Evolutionary conservation across 176 grass and related monocot genomes (phyloP).

Genomic region (maize (Zea mays)): DNA sequence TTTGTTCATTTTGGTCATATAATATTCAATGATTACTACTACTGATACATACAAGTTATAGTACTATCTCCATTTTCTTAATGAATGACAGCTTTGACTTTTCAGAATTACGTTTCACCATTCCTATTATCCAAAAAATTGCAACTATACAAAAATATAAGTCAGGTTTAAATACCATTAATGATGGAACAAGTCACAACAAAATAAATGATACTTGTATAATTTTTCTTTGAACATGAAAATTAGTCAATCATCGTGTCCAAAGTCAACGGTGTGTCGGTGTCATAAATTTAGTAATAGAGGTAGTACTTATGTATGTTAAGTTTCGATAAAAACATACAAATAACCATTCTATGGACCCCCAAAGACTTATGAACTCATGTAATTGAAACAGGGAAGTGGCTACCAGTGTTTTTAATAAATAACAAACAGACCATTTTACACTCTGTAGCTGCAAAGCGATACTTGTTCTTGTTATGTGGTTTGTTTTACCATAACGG

Average conservation of each 20-base stretch:
- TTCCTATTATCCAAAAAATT: too few species aligned
- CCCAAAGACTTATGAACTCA: not conserved
- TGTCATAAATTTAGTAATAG: too few species aligned
- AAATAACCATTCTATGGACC: not conserved
- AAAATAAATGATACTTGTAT: too few species aligned
- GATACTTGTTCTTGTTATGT: not conserved
- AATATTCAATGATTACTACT: not conserved
- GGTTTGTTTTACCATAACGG: not conserved
- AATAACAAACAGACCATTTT: not conserved
- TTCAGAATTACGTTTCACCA: too few species aligned
- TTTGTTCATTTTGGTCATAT: not conserved
- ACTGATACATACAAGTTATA: not conserved
- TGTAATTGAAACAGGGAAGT: not conserved
- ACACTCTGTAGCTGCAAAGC: not conserved
- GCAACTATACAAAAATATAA: too few species aligned
- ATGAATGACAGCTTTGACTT: too few species aligned
- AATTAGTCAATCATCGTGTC: too few species aligned
- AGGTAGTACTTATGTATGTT: not conserved
- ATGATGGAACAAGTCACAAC: too few species aligned
- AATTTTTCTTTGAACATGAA: too few species aligned
- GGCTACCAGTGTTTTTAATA: not conserved
- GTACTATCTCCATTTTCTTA: not conserved
- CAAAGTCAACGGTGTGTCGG: too few species aligned
- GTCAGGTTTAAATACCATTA: too few species aligned
- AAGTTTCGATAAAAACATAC: constrained; percentile 8